phyloP scores from a whole-genome alignment of 2,329 filamentous ascomycete species.

The Aspergillus tubingensis region DNA sequence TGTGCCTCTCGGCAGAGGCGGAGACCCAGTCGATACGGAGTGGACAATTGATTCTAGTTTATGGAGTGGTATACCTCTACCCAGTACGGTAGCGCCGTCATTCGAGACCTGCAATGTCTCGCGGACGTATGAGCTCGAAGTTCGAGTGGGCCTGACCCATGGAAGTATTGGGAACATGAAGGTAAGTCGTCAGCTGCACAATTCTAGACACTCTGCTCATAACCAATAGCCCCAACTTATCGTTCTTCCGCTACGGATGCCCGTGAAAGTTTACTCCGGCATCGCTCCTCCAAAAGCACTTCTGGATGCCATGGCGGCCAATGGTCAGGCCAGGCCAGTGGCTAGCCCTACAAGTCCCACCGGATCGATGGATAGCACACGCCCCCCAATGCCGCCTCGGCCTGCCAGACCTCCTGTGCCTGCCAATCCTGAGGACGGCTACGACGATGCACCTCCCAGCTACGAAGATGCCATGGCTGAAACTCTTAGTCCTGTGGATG shows the following conservation, averaged over 20 bases:
- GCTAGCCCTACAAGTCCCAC: slow-evolving; percentile 22
- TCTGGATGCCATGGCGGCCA: slow-evolving; percentile 62
- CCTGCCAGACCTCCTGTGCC: slow-evolving; percentile 30
- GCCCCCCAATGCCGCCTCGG: slow-evolving; percentile 47
- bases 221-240: slow-evolving; percentile 66
- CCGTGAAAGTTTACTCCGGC: slow-evolving; percentile 81
- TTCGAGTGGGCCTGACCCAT: slow-evolving; percentile 76
- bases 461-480: slow-evolving; percentile 92
- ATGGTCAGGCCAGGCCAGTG: slow-evolving; percentile 26
- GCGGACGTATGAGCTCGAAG: slow-evolving; percentile 78
- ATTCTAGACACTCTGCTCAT: slow-evolving; percentile 19
- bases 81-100: slow-evolving; percentile 81
- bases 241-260: slow-evolving; percentile 75
- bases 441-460: slow-evolving; percentile 83
- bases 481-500: slow-evolving; percentile 71
- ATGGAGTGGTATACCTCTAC: slow-evolving; percentile 73
- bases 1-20: slow-evolving; percentile 65
- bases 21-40: slow-evolving; percentile 65
- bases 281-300: slow-evolving; percentile 78
- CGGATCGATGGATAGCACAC: slow-evolving; percentile 26
- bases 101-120: slow-evolving; percentile 88
- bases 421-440: slow-evolving; percentile 26
- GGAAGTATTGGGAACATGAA: slow-evolving; percentile 59
- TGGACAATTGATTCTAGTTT: slow-evolving; percentile 67
- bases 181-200: slow-evolving; percentile 38